Evolutionary conservation across 2,329 filamentous ascomycete genomes (phyloP).

Genomic region (Xylaria sp.): DNA sequence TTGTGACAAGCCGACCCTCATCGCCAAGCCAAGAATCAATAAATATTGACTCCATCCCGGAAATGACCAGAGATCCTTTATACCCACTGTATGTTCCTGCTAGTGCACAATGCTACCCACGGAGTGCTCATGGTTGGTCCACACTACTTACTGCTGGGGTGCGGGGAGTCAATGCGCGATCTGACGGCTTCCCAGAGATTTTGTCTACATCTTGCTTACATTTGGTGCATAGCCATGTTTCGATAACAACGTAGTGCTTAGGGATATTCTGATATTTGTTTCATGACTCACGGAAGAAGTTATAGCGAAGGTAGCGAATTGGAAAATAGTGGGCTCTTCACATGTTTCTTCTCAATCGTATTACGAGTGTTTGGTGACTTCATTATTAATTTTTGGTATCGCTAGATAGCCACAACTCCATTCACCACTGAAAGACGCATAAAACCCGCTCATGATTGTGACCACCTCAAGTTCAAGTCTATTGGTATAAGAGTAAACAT

Average conservation of each 20-base stretch:
- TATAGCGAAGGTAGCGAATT: not conserved
- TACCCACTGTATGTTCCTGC: slow-evolving; percentile 16
- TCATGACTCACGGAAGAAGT: not conserved
- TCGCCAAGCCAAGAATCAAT: not conserved
- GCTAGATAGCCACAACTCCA: slow-evolving; percentile 26
- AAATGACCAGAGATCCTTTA: slow-evolving; percentile 28
- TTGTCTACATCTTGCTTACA: not conserved
- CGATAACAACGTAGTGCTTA: not conserved
- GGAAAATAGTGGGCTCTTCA: not conserved
- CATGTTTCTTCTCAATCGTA: not conserved
- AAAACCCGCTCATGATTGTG: slow-evolving; percentile 24
- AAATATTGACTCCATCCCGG: slow-evolving; percentile 11
- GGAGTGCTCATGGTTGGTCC: not conserved
- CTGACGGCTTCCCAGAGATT: not conserved
- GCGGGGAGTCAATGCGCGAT: slow-evolving; percentile 11
- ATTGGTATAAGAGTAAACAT: slow-evolving; percentile 30
- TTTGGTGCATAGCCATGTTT: not conserved
- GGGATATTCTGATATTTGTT: not conserved
- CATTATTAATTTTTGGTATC: slow-evolving; percentile 24
- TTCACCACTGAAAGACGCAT: slow-evolving; percentile 15
- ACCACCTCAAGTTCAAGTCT: slow-evolving; percentile 35
- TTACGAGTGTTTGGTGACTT: not conserved
- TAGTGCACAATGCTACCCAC: slow-evolving; percentile 7
- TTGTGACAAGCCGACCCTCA: slow-evolving; percentile 11
- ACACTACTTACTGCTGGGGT: slow-evolving; percentile 23